These are phyloP conservation scores for Neobulgaria alba DNA, from an alignment of 2,329 filamentous ascomycete species.

Conservation along the genomic window DNA sequence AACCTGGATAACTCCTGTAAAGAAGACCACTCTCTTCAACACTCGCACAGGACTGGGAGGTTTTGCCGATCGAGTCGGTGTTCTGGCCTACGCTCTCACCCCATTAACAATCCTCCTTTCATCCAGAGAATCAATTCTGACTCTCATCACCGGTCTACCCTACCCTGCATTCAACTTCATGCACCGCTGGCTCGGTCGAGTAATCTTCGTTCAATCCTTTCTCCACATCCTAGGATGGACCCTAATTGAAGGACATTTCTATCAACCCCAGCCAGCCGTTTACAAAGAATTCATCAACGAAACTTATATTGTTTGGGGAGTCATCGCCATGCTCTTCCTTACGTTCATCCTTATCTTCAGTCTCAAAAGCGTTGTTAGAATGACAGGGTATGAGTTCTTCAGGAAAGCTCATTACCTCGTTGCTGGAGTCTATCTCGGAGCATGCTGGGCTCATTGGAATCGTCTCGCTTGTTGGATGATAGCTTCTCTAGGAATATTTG, in stretches of 20 bases:
- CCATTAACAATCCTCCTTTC: conserved; percentile 59
- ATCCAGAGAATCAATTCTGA: conserved; percentile 62
- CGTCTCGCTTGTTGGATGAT: conserved; percentile 61
- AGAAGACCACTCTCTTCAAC: too few relatives aligned
- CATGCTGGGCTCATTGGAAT: conserved; percentile 68
- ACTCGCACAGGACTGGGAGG: conserved; percentile 58
- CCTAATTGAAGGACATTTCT: conserved; percentile 55
- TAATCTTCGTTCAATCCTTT: conserved; percentile 59
- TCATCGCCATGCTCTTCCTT: conserved; percentile 58
- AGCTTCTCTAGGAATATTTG: conserved; percentile 55
- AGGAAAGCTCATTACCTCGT: conserved; percentile 65
- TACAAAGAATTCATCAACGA: conserved; percentile 50
- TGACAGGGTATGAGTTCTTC: conserved; percentile 71
- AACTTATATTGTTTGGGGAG: conserved; percentile 64
- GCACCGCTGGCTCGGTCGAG: conserved; percentile 66
- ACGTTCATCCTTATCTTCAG: conserved; percentile 53
- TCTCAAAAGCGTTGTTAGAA: conserved; percentile 47
- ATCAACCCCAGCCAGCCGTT: conserved; percentile 60
- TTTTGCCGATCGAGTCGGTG: conserved; percentile 60
- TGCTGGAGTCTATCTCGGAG: conserved; percentile 66
- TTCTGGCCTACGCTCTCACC: conserved; percentile 65
- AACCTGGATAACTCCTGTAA: conserved; percentile 60
- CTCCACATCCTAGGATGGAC: conserved; percentile 67
- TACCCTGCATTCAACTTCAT: conserved; percentile 73
- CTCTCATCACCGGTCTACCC: conserved; percentile 61